These are phyloP conservation scores for Phytophthora boehmeriae DNA, from an alignment of 352 stramenopile species.

Conservation along the genomic window DNA sequence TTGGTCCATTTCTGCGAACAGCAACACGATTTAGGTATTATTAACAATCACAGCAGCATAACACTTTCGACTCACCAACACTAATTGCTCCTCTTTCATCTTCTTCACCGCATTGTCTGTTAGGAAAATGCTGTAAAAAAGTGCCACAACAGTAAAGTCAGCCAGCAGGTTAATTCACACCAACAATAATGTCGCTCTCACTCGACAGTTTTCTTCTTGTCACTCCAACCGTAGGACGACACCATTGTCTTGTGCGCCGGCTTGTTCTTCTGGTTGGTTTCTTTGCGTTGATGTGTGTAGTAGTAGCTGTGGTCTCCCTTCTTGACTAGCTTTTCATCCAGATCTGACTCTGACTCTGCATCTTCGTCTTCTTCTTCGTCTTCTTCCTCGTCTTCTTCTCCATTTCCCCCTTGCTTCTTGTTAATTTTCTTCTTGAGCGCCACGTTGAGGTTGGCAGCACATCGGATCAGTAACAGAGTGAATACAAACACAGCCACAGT, in stretches of 20 bases:
- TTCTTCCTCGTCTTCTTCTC: constrained; percentile 17
- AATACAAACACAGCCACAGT: constrained; percentile 40
- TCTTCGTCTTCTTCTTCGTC: constrained; percentile 18
- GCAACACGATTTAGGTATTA: constrained; percentile 2
- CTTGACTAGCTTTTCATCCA: constrained; percentile 67
- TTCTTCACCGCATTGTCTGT: constrained; percentile 58
- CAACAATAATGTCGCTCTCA: constrained; percentile 14
- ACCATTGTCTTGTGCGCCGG: constrained; percentile 57
- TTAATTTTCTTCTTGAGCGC: constrained; percentile 36
- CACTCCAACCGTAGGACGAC: constrained; percentile 82
- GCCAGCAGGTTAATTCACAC: not conserved
- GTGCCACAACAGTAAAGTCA: not conserved
- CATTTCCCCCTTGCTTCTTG: constrained; percentile 8
- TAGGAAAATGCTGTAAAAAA: constrained; percentile 70
- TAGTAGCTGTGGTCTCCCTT: constrained; percentile 89
- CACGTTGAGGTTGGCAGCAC: constrained; percentile 35
- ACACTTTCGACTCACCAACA: constrained; percentile 47
- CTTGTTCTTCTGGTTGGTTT: constrained; percentile 26
- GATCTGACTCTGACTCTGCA: constrained; percentile 37
- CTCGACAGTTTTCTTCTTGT: constrained; percentile 72
- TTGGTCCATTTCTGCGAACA: constrained; percentile 78
- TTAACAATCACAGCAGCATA: constrained; percentile 7
- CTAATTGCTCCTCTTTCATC: constrained; percentile 65
- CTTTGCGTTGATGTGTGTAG: constrained; percentile 66
- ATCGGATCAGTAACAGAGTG: constrained; percentile 46